phyloP scores from a whole-genome alignment of 1,284 basidiomycete genomes.

The Heterobasidion irregulare region DNA sequence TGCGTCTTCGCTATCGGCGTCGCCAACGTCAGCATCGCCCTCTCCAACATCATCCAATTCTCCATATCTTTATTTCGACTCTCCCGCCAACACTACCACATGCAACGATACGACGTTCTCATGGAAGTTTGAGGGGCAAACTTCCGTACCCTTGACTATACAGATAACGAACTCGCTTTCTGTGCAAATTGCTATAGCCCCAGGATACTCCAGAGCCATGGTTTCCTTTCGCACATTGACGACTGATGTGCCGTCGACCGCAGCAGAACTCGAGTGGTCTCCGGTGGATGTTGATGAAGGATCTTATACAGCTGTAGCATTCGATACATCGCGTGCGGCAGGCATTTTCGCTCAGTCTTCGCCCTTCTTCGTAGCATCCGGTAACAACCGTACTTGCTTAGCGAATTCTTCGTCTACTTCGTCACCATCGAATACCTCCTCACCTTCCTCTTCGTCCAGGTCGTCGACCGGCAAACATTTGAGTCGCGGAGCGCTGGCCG shows the following conservation, averaged over 20 bases:
- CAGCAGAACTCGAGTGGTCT: conserved; percentile 13
- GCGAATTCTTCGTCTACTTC: neutral
- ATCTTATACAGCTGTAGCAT: conserved; percentile 16
- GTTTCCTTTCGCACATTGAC: conserved; percentile 13
- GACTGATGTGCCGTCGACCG: conserved; percentile 12
- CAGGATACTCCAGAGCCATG: conserved; percentile 1
- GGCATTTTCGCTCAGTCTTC: conserved; percentile 13
- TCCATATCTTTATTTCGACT: conserved; percentile 12
- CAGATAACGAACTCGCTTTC: conserved; percentile 15
- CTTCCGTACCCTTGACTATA: conserved; percentile 13
- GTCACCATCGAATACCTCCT: neutral
- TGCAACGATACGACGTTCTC: conserved; percentile 13
- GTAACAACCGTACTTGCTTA: conserved; percentile 7
- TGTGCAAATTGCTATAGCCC: neutral
- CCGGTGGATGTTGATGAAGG: conserved; percentile 17
- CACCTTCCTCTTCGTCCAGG: neutral
- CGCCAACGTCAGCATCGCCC: neutral
- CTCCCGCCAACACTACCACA: conserved; percentile 14
- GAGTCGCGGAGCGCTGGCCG: conserved; percentile 17
- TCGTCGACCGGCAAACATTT: conserved; percentile 8
- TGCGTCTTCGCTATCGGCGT: neutral
- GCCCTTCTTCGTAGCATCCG: conserved; percentile 15
- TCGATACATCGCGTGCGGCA: conserved; percentile 10
- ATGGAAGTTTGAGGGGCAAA: conserved; percentile 11
- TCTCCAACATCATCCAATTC: neutral